phyloP scores from a whole-genome alignment of 1,284 basidiomycete genomes.

The Trichosporon sp. region DNA sequence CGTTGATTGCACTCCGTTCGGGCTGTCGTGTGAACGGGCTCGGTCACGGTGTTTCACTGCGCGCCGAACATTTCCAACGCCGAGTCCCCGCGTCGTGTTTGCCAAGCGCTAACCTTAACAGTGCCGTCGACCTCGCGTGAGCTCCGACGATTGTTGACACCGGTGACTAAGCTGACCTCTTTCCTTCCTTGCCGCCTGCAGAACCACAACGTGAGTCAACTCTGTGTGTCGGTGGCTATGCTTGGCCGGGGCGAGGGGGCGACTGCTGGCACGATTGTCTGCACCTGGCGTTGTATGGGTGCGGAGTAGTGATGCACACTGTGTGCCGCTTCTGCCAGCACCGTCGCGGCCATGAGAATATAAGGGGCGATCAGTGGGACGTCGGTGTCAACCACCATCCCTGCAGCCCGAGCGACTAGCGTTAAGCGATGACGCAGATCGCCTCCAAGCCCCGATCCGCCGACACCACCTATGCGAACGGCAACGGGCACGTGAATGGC shows the following conservation, averaged over 20 bases:
- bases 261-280: not conserved
- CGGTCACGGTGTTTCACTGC: not conserved
- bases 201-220: conserved; percentile 38
- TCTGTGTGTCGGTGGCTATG: not conserved
- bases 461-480: not conserved
- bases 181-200: conserved; percentile 9
- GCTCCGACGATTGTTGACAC: conserved; percentile 16
- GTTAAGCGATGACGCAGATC: conserved; percentile 3
- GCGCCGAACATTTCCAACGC: not conserved
- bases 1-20: no score
- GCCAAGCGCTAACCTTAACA: conserved; percentile 12
- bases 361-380: not conserved
- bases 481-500: not conserved
- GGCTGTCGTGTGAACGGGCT: not conserved
- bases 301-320: not conserved
- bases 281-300: not conserved
- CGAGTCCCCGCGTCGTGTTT: not conserved
- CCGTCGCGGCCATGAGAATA: not conserved
- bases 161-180: not conserved
- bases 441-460: not conserved
- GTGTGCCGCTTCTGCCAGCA: not conserved
- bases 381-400: not conserved
- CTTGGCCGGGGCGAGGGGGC: not conserved
- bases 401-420: not conserved
- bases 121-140: conserved; percentile 47